Conservation (phyloP, 352 stramenopile genomes). For the Elongisporangium prolatum region DNA sequence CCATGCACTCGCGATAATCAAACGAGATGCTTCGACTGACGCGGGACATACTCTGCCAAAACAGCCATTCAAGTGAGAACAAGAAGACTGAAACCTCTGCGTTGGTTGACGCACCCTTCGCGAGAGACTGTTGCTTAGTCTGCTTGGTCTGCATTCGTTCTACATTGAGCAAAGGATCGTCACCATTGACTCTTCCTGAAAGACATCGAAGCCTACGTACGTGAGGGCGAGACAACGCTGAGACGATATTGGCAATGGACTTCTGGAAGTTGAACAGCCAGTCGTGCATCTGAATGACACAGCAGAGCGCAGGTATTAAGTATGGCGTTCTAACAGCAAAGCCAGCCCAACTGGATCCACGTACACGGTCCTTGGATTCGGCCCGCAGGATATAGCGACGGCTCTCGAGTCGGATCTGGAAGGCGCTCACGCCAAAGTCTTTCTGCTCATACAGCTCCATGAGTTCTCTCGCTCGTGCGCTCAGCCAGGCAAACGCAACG, state of each 20-base stretch:
- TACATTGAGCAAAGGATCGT: slow-evolving; percentile 18
- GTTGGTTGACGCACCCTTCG: slow-evolving; percentile 42
- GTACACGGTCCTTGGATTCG: slow-evolving; percentile 77
- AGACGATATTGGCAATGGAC: slow-evolving; percentile 86
- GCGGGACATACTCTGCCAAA: slow-evolving; percentile 54
- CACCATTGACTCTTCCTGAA: too few relatives aligned
- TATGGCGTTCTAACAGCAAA: neutral
- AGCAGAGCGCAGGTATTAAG: neutral
- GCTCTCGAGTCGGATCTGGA: slow-evolving; percentile 79
- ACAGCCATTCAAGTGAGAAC: slow-evolving; percentile 2
- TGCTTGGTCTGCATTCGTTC: slow-evolving; percentile 40
- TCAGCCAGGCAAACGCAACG: slow-evolving; percentile 14
- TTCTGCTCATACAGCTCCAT: slow-evolving; percentile 38
- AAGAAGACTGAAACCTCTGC: neutral
- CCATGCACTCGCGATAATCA: slow-evolving; percentile 59
- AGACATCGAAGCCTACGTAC: slow-evolving; percentile 13
- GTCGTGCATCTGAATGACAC: slow-evolving; percentile 65
- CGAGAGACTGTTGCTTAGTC: slow-evolving; percentile 45
- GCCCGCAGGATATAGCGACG: slow-evolving; percentile 75
- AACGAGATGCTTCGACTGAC: slow-evolving; percentile 74
- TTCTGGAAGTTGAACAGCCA: slow-evolving; percentile 90
- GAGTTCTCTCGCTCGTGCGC: slow-evolving; percentile 7
- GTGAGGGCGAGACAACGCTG: slow-evolving; percentile 62
- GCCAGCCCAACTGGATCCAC: neutral
- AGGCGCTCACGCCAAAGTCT: slow-evolving; percentile 74